phyloP scores from a whole-genome alignment of 495 filamentous ascomycete genomes.

The Penicillium angulare region DNA sequence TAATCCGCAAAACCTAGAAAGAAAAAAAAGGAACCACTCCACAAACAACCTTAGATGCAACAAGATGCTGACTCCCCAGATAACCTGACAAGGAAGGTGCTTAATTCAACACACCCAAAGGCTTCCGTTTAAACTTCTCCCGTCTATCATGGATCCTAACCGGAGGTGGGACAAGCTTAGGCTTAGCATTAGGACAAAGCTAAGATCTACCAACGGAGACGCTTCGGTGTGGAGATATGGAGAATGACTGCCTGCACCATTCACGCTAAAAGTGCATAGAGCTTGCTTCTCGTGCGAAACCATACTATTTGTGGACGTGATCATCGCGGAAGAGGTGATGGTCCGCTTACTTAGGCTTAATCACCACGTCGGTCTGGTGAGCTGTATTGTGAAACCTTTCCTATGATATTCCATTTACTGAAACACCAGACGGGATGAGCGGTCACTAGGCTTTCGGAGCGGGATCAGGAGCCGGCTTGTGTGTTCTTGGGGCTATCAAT shows the following conservation, averaged over 20 bases:
- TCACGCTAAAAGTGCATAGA: neutral
- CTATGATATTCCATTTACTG: conserved; percentile 15
- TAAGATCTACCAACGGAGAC: conserved; percentile 12
- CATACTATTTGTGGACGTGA: conserved; percentile 8
- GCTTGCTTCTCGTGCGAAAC: conserved; percentile 4
- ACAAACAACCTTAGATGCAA: neutral
- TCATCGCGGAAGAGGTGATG: conserved; percentile 1
- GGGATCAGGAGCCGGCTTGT: neutral
- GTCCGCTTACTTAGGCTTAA: neutral
- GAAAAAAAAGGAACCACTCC: neutral
- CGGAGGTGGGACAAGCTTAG: conserved; percentile 5
- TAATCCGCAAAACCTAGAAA: neutral
- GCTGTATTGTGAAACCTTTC: conserved; percentile 18
- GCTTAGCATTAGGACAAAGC: conserved; percentile 6
- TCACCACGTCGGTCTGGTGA: neutral
- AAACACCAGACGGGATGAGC: conserved; percentile 9
- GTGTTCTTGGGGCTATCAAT: too few relatives aligned
- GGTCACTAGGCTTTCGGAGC: neutral
- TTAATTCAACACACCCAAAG: neutral
- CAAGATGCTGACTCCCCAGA: neutral
- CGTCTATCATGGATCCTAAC: neutral
- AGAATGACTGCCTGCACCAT: neutral
- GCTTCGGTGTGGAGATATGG: neutral
- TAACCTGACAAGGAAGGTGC: conserved; percentile 15
- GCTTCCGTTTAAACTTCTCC: neutral